Evolutionary conservation across 129 eudicot genomes (phyloP), one percentile per base, ranked within the genome.

Genomic region (Saposhnikovia divaricata): DNA sequence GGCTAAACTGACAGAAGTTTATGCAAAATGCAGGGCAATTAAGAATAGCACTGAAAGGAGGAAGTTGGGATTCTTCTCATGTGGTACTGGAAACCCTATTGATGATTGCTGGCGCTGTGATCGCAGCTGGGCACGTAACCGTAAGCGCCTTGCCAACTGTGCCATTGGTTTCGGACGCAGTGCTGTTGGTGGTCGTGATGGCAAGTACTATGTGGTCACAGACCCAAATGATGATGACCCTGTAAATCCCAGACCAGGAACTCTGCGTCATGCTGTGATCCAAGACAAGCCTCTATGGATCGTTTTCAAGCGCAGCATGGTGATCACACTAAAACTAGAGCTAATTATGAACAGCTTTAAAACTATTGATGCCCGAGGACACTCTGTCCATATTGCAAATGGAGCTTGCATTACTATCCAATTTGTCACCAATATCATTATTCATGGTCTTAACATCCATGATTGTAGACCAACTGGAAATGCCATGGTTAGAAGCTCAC

Each of bases 51-150:
- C 97, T 9, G 89, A 83, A 63, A 89, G 98, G 79, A 91, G 98
- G 72, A 87, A 93, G 48, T 53, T 93, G 59, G 97, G 98, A 27
- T 93, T 85, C 75, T 89, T 93, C 79, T 91, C 98, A 40, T 93
- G 98, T 81, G 97, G 90, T 3, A 91, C 92, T 1, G 98, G 98
- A 9, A 93, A 93, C 81, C 97, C 97, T 4, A 89, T 93, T 6
- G 98, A 93, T 59, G 98, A 91, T 43, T 93, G 98, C 47, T 93
- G 98, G 98, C 89, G 98, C 7, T 93, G 97, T 46, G 95, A 93
- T 72, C 81, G 84, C 19, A 88, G 86, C 77, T 93, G 98, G 98
- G 83, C 80, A 43, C 89, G 85, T 74, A 70, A 88, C 84, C 89
- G 97, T 65, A 86, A 85, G 79, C 86, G 89, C 37, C 86, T 93